Evolutionary conservation across 257 asterid species (phyloP), one percentile per base, ranked within the genome.

Genomic region (Haberlea rhodopensis): DNA sequence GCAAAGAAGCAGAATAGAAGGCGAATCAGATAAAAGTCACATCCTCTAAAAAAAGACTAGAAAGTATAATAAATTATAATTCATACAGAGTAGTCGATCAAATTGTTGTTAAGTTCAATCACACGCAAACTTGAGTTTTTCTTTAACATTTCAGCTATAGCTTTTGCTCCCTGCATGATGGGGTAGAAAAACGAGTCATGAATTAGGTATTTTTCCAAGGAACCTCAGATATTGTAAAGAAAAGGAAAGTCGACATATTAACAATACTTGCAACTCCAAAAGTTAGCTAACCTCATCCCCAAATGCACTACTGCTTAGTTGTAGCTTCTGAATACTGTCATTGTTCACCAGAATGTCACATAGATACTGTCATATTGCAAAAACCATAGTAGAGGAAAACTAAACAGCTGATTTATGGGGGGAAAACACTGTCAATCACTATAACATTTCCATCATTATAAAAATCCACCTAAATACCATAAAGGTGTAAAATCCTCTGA

Each of bases 11-110:
- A 73, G 74, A 61, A 74, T 73, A 80, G 86, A 66, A 25, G 58
- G 53, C 64, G 76, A 74, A 45, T 23, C 28, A 20, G 65, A 61
- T 37, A 62, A n/a, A n/a, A n/a, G 54, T 26, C 26, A 62, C 61
- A 58, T 21, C 58, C 23, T 57, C 37, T 24, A 19, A 71, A 53
- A 70, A 28, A 55, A 48, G 15, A 34, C 10, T 10, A 65, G 61
- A 57, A 57, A 59, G 62, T 66, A 32, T 11, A 71, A 55, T n/a
- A 28, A 24, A 59, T 18, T 67, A 69, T 52, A 53, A 66, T 55
- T 62, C 95, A 73, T 94, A 94, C 99, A 81, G 99, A 85, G 82
- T 89, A 86, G 84, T 94, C 99, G 58, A 94, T 90, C 69, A 82
- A 74, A 80, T 94, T 94, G 82, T 90, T 87, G 80, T 78, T 87